Evolutionary conservation across 2,329 filamentous ascomycete species (phyloP), one percentile per base, ranked within the genome.

Genomic region (Claviceps fusiformis): DNA sequence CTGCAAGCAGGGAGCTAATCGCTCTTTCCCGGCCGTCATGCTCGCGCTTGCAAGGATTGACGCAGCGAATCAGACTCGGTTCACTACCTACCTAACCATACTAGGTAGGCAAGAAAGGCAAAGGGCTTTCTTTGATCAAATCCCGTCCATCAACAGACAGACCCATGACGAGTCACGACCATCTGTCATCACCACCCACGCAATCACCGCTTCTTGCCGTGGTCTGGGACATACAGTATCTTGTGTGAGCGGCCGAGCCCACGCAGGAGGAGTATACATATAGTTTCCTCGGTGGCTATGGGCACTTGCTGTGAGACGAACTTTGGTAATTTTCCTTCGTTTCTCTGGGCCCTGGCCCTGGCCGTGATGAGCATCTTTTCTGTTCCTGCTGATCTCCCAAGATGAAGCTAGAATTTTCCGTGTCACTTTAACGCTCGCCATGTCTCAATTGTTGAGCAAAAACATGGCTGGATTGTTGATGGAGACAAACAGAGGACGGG

Each of bases 1-100:
- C 60, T 5, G 52, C 49, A 49, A 49, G 35, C 68, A 70, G 61
- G 68, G 67, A 61, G 64, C 60, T 65, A 65, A 67, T 69, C 66
- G 67, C 66, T 62, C 59, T 60, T 56, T 60, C 58, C 54, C 56
- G 54, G 50, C 33, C 48, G 29, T 9, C 48, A 27, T n/a, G n/a
- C 44, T 47, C 51, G 44, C 50, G 33, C 41, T 43, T 13, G 50
- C 52, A 55, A n/a, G 55, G 52, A 39, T 54, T 29, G 19, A 24
- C 37, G 55, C 41, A 44, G 15, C 46, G 27, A 46, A 44, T 37
- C 39, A 39, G 50, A 39, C 39, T 46, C 41, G 54, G 54, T 15
- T 44, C 54, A 44, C 27, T 31, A 24, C 24, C 24, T 24, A 3
- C 24, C 24, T 24, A 24, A 24, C 24, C 24, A 24, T 24, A 24